Evolutionary conservation across 768 basidiomycete species (phyloP), one percentile per base, ranked within the genome.

Genomic region (Kwoniella mangroviensis): DNA sequence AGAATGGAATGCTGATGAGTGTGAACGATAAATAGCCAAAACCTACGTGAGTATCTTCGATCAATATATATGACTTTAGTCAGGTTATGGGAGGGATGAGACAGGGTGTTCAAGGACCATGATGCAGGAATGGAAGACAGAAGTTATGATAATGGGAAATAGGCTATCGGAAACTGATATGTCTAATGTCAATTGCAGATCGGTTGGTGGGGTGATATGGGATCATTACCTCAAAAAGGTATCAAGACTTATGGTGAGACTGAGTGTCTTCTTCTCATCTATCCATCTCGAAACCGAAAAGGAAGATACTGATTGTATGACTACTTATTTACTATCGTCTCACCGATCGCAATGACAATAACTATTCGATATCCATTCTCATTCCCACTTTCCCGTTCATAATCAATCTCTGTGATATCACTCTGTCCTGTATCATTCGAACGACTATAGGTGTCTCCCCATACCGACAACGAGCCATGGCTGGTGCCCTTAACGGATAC

Each of bases 191-290:
- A 24, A 28, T 57, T 34, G 56, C 34, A 95, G 92, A 91, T 87
- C 84, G 86, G 90, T 62, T 97, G 94, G 94, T 97, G 94, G 93
- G 94, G 93, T 85, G 89, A 91, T 84, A 85, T 86, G 74, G 87
- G 88, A 70, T 85, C 87, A 54, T 86, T 86, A 75, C 89, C 88
- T 81, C 89, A 90, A 79, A 92, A 87, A 84, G 93, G 94, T 63
- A 86, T 95, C 68, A 85, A 88, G 61, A 84, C 86, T 78, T 97
- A 96, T 87, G 87, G 94, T 96, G 79, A 85, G 92, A 88, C 51
- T 26, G 58, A 28, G 21, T 4, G 24, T 21, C 5, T 21, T 28
- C 34, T 34, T 42, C 15, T 41, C 26, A 3, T 40, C 40, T 42
- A 54, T 4, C 63, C 45, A 58, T 61, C 17, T 15, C 15, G 3